A percentile compares a stretch with the other conserved stretches of the same genome.
phyloP scores from a whole-genome alignment of 257 asterid species.

The Rehmannia glutinosa region DNA sequence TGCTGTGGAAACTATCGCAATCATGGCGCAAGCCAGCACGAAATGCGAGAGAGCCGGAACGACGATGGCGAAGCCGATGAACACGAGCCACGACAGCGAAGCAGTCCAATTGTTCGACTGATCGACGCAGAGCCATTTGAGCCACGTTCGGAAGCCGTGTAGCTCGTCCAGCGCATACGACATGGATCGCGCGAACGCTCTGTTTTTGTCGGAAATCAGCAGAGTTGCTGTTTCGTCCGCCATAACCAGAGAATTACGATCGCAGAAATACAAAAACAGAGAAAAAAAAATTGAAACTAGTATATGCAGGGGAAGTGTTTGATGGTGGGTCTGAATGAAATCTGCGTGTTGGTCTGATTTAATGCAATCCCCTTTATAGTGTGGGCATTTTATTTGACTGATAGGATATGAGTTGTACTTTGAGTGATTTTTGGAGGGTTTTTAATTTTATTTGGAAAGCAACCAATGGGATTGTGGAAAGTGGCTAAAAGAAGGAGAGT shows the following conservation, averaged over 20 bases:
- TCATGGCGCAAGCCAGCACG: conserved; percentile 51
- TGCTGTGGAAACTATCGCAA: conserved; percentile 58
- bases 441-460: not conserved
- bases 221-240: conserved; percentile 25
- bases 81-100: conserved; percentile 66
- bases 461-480: conserved; percentile 12
- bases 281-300: not conserved
- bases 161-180: conserved; percentile 81
- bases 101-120: conserved; percentile 62
- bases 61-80: conserved; percentile 42
- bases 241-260: conserved; percentile 20
- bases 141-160: conserved; percentile 58
- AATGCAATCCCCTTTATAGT: no score
- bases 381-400: no score
- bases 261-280: not conserved
- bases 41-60: conserved; percentile 81
- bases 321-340: no score
- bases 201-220: conserved; percentile 10
- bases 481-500: conserved; percentile 17
- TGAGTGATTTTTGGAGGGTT: no score
- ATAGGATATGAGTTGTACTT: not conserved
- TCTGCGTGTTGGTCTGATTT: no score
- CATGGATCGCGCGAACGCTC: conserved; percentile 28
- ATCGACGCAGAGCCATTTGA: conserved; percentile 87
- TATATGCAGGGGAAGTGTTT: no score